phyloP scores from a whole-genome alignment of 75 land plant genomes.

The Selaginella moellendorffii region DNA sequence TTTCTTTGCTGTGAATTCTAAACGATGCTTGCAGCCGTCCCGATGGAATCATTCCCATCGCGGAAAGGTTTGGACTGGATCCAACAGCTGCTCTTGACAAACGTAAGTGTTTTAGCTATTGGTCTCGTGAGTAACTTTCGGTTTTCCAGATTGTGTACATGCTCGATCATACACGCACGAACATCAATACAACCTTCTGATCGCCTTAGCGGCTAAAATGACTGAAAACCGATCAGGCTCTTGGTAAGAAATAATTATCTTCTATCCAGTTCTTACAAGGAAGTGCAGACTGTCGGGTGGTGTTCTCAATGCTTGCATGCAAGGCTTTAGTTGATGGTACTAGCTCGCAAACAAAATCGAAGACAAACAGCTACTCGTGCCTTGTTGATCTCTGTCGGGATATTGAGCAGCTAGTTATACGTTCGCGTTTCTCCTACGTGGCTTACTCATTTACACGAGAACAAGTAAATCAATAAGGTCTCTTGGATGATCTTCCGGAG shows the following conservation, averaged over 20 bases:
- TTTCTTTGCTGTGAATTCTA: background rate
- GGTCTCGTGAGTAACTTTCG: background rate
- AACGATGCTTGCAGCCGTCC: slow-evolving; percentile 56
- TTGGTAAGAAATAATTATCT: slow-evolving; percentile 32
- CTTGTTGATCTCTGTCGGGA: no score
- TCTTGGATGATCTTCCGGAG: no score
- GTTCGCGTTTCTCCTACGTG: no score
- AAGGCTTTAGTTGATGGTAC: no score
- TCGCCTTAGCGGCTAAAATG: slow-evolving; percentile 83
- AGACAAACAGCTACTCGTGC: no score
- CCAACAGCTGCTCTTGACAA: slow-evolving; percentile 90
- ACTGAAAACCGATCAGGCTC: slow-evolving; percentile 92
- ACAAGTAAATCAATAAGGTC: no score
- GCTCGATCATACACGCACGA: slow-evolving; percentile 97
- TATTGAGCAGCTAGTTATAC: no score
- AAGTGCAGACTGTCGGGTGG: slow-evolving; percentile 76
- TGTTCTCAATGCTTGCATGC: slow-evolving; percentile 89
- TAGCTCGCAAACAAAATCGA: no score
- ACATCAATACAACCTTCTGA: slow-evolving; percentile 75
- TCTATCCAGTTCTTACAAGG: background rate
- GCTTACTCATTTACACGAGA: no score
- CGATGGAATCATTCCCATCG: slow-evolving; percentile 75
- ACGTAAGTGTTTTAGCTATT: slow-evolving; percentile 38
- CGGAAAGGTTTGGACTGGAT: slow-evolving; percentile 91
- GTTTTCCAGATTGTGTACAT: slow-evolving; percentile 66